Evolutionary conservation across 805 yeast genomes (phyloP), one percentile per base, ranked within the genome.

Genomic region (Pichia cephalocereana): DNA sequence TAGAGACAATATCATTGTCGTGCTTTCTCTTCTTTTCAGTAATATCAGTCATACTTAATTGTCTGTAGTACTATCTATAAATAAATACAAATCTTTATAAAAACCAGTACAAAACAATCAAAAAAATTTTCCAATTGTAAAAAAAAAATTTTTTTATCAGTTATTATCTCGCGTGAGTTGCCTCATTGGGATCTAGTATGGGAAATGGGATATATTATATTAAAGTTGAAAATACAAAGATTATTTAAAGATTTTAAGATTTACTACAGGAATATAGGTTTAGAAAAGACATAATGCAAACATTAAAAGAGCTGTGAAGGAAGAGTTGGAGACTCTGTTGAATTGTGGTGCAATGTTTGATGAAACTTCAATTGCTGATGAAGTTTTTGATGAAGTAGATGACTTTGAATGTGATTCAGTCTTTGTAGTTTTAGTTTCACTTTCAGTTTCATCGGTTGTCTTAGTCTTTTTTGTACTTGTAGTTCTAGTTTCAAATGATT

Each of bases 11-110:
- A 4, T 41, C 43, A 2, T 46, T 54, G 32, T 56, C 59, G 9
- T 48, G 54, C 56, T 57, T 57, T 54, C 63, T 60, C 60, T 64
- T 64, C 36, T 56, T 57, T 38, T 60, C 61, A 44, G 59, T 62
- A 14, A 58, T 45, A 41, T 63, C 63, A 27, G 42, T 53, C 43
- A 34, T 34, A 8, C 9, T 15, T 12, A 7, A 4, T 34, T 34
- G 12, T 7, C 8, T 34, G 8, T 23, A 23, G 26, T n/a, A n/a
- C n/a, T n/a, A n/a, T n/a, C n/a, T n/a, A n/a, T n/a, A n/a, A n/a
- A n/a, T n/a, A n/a, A n/a, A n/a, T n/a, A n/a, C n/a, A n/a, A 19
- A 19, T 19, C 23, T 19, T 4, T 19, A 19, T 19, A 4, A 15
- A 17, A 40, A 40, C 26, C 38, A 44, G 28, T 27, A n/a, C n/a